Conservation (phyloP, 164 flowering plant genomes). For the Tinospora cordifolia region DNA sequence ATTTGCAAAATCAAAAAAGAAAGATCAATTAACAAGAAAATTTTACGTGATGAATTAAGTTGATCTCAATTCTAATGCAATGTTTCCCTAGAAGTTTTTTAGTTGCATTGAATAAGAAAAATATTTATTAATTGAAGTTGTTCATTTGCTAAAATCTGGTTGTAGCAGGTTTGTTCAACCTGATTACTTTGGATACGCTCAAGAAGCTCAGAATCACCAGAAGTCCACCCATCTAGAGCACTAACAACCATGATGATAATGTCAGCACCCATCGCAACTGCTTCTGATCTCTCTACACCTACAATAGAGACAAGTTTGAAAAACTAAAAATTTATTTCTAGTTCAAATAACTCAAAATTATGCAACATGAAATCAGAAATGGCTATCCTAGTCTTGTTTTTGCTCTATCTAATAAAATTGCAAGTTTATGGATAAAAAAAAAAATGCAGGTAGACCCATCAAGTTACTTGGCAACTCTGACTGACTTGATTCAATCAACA, state of each 20-base stretch:
- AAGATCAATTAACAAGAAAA: background rate
- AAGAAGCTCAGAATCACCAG: conserved; percentile 63
- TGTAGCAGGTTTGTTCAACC: conserved; percentile 26
- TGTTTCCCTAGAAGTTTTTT: too few relatives aligned
- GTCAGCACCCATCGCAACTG: conserved; percentile 88
- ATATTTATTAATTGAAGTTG: background rate
- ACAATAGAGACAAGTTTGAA: conserved; percentile 11
- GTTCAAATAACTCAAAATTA: too few relatives aligned
- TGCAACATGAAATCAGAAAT: too few relatives aligned
- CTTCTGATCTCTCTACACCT: conserved; percentile 97
- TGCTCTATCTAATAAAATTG: too few relatives aligned
- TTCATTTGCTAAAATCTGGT: too few relatives aligned
- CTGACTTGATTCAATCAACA: too few relatives aligned
- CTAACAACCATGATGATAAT: conserved; percentile 74
- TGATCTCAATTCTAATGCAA: too few relatives aligned
- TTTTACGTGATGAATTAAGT: too few relatives aligned
- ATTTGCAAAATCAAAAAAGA: background rate
- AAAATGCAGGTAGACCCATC: background rate
- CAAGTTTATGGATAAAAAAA: too few relatives aligned
- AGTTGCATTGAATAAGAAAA: background rate
- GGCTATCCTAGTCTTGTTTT: too few relatives aligned
- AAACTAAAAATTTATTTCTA: background rate
- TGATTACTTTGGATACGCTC: conserved; percentile 50
- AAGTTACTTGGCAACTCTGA: background rate
- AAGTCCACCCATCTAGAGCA: conserved; percentile 93